Percentiles rank a stretch among this genome's conserved stretches.
Evolutionary conservation across 495 filamentous ascomycete genomes (phyloP).

Genomic region (Hamigera avellanea): DNA sequence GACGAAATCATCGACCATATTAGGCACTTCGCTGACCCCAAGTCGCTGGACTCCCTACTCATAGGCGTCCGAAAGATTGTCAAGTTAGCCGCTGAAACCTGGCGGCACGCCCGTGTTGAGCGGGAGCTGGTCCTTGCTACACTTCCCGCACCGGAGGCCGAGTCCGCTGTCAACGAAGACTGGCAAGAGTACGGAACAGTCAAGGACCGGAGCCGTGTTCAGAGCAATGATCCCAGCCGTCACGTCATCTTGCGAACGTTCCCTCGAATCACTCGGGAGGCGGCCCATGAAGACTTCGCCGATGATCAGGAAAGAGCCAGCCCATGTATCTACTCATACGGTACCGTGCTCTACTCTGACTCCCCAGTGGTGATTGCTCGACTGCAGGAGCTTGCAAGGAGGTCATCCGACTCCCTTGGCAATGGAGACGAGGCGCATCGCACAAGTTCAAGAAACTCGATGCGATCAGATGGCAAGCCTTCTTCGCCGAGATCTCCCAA

Average conservation of each 20-base stretch:
- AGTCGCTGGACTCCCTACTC: conserved; percentile 39
- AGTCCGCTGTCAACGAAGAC: conserved; percentile 24
- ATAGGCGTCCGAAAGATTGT: conserved; percentile 45
- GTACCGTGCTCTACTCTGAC: conserved; percentile 42
- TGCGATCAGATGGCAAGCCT: background rate
- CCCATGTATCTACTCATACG: conserved; percentile 37
- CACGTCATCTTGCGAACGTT: conserved; percentile 42
- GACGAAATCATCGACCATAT: conserved; percentile 50
- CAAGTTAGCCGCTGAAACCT: conserved; percentile 53
- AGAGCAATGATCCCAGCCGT: conserved; percentile 19
- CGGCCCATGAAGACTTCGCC: conserved; percentile 41
- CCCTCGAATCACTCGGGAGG: conserved; percentile 44
- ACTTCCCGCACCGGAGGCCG: conserved; percentile 37
- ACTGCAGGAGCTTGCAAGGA: conserved; percentile 35
- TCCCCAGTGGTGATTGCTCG: conserved; percentile 40
- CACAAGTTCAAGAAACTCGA: conserved; percentile 8
- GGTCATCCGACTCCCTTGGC: conserved; percentile 17
- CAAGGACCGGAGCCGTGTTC: conserved; percentile 9
- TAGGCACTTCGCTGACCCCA: conserved; percentile 45
- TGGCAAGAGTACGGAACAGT: conserved; percentile 34
- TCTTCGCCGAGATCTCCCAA: too few species aligned
- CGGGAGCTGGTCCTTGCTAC: conserved; percentile 46
- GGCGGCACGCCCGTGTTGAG: conserved; percentile 52
- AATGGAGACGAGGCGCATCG: conserved; percentile 12
- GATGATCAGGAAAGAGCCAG: conserved; percentile 28